Conservation (phyloP, 306 rosid genomes). For the Glycine tomentella region DNA sequence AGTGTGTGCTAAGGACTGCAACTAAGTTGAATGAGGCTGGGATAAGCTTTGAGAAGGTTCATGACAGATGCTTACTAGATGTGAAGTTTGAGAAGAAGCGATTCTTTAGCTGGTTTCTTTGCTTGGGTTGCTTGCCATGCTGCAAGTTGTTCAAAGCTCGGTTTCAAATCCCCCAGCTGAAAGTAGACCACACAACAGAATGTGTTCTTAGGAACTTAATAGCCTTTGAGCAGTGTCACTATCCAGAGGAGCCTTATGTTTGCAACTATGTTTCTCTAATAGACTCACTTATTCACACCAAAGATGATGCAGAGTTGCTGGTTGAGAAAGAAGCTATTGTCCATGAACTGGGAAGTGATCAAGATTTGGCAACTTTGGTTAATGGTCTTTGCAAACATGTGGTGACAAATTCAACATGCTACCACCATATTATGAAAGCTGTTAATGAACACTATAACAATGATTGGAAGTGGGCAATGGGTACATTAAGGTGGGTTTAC, state of each 20-base stretch:
- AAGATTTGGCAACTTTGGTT: slow-evolving; percentile 52
- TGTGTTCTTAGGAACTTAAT: slow-evolving; percentile 57
- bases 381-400: slow-evolving; percentile 54
- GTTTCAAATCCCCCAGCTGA: slow-evolving; percentile 47
- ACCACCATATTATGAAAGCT: neutral
- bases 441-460: slow-evolving; percentile 52
- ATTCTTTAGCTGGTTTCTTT: slow-evolving; percentile 47
- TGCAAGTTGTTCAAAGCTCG: slow-evolving; percentile 36
- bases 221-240: slow-evolving; percentile 67
- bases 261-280: slow-evolving; percentile 55
- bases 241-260: slow-evolving; percentile 52
- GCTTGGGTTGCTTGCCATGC: slow-evolving; percentile 42
- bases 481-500: slow-evolving; percentile 54
- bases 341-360: slow-evolving; percentile 56
- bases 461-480: slow-evolving; percentile 55
- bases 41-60: slow-evolving; percentile 41
- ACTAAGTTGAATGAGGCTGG: slow-evolving; percentile 53
- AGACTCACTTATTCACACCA: slow-evolving; percentile 56
- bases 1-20: slow-evolving; percentile 38
- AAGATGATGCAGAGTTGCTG: slow-evolving; percentile 59
- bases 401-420: slow-evolving; percentile 48
- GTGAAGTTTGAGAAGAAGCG: slow-evolving; percentile 37
- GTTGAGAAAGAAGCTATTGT: slow-evolving; percentile 50
- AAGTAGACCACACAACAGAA: slow-evolving; percentile 49
- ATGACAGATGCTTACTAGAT: slow-evolving; percentile 39